phyloP scores from a whole-genome alignment of 2,329 filamentous ascomycete species.

The Diplodia seriata region DNA sequence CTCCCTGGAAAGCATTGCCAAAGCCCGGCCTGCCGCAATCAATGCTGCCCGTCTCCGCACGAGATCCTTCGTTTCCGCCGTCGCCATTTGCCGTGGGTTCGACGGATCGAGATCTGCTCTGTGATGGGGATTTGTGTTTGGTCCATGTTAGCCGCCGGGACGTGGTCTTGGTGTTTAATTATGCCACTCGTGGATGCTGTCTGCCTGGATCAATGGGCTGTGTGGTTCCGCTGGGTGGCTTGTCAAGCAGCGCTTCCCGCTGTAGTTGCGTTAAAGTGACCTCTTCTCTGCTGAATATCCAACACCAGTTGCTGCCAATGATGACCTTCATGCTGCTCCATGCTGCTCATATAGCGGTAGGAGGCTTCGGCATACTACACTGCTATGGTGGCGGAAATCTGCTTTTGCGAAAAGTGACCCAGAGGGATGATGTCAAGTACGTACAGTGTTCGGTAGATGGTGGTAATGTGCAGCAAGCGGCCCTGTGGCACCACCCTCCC shows the following conservation, averaged over 20 bases:
- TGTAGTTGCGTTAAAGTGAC: slow-evolving; percentile 4
- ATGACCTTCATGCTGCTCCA: background rate
- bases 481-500: background rate
- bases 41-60: background rate
- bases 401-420: background rate
- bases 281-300: background rate
- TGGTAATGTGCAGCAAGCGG: background rate
- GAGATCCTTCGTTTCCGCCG: background rate
- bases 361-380: background rate
- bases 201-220: background rate
- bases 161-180: background rate
- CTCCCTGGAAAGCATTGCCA: slow-evolving; percentile 3
- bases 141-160: slow-evolving; percentile 5
- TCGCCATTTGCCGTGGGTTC: background rate
- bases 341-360: background rate
- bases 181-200: slow-evolving; percentile 5
- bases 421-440: background rate
- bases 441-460: background rate
- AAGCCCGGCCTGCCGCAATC: background rate
- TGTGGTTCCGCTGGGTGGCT: background rate
- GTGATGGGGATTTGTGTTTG: background rate
- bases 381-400: background rate
- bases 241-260: background rate
- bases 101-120: background rate
- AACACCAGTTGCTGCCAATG: background rate